Evolutionary conservation across 2,329 filamentous ascomycete species (phyloP).

Genomic region (Fusarium miscanthi): DNA sequence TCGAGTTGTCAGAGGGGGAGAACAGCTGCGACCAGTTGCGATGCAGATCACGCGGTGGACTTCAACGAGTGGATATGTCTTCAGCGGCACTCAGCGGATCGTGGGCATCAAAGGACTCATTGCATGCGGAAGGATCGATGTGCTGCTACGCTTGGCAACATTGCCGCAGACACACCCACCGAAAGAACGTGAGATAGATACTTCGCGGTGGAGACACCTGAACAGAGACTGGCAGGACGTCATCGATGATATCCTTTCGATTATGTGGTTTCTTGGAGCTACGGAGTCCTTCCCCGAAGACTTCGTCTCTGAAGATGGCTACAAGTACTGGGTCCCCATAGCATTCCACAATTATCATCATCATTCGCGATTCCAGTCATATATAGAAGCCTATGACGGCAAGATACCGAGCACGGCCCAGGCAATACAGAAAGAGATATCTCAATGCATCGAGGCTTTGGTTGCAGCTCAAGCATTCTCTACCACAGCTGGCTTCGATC

Average conservation of each 20-base stretch:
- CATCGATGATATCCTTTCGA: not conserved
- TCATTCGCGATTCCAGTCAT: not conserved
- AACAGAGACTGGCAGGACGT: not conserved
- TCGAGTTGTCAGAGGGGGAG: fast-evolving
- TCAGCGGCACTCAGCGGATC: fast-evolving
- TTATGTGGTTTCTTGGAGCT: not conserved
- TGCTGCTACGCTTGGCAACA: not conserved
- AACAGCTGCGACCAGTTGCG: not conserved
- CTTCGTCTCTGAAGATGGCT: fast-evolving
- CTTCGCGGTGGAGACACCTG: not conserved
- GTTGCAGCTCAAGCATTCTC: not conserved
- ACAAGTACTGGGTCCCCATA: not conserved
- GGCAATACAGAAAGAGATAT: not conserved
- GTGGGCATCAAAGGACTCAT: slow-evolving; percentile 8
- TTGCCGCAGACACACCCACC: not conserved
- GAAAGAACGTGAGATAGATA: fast-evolving
- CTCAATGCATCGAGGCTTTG: not conserved
- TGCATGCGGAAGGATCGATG: not conserved
- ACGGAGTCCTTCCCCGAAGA: not conserved
- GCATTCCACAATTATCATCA: not conserved
- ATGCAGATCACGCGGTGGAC: slow-evolving; percentile 14
- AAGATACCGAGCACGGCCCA: fast-evolving
- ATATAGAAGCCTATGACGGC: not conserved
- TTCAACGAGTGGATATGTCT: not conserved
- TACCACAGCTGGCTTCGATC: fast-evolving